A percentile compares a stretch with the other conserved stretches of the same genome.
Conservation (phyloP, 169 alveolate species). For the Cardiosporidium cionae region DNA sequence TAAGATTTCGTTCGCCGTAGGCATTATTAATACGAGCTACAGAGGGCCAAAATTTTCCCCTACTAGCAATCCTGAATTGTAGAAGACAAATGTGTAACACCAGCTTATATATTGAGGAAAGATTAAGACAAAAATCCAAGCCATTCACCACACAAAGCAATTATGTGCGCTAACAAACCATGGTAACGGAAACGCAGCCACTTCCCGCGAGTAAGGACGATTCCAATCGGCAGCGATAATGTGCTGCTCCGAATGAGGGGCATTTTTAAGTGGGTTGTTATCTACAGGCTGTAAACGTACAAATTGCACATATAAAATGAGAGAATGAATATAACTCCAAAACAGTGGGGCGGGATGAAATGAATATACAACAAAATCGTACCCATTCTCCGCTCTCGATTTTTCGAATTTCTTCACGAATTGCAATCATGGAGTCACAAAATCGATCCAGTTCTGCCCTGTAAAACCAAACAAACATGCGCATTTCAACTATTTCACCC, state of each 20-base stretch:
- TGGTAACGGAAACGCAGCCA: constrained; percentile 77
- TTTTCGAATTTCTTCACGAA: constrained; percentile 67
- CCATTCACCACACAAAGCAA: no score
- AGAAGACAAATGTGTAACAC: no score
- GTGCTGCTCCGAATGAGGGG: constrained; percentile 67
- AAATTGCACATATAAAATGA: no score
- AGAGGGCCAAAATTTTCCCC: constrained; percentile 78
- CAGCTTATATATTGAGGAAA: no score
- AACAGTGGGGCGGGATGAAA: no score
- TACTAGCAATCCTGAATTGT: constrained; percentile 10
- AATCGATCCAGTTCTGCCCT: constrained; percentile 65
- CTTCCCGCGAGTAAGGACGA: constrained; percentile 55
- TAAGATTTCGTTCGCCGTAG: constrained; percentile 67
- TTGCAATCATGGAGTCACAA: constrained; percentile 65
- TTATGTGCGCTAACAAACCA: no score
- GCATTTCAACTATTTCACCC: no score
- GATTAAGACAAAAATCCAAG: no score
- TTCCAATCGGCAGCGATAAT: constrained; percentile 53
- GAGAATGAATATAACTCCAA: no score
- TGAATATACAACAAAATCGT: not conserved
- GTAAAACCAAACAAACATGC: no score
- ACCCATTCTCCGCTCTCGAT: constrained; percentile 63
- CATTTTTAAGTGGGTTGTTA: constrained; percentile 66
- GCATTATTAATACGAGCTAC: constrained; percentile 67
- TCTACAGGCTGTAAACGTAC: constrained; percentile 34